These are phyloP conservation scores for Hydnum rufescens DNA, from an alignment of 768 basidiomycete species.

Conservation along the genomic window DNA sequence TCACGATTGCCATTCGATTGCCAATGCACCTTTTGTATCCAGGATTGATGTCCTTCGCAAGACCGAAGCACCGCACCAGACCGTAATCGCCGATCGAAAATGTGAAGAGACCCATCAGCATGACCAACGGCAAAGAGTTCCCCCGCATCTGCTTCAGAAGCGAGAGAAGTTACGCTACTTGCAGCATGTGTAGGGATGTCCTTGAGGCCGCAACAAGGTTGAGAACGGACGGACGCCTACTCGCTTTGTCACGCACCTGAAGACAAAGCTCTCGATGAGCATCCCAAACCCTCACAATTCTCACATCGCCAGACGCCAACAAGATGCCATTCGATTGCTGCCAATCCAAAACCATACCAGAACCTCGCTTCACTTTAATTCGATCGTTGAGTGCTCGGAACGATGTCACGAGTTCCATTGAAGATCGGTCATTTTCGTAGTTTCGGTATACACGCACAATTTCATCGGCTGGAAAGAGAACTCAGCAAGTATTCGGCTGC, in stretches of 20 bases:
- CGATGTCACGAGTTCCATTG: constrained; percentile 80
- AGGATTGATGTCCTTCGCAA: constrained; percentile 59
- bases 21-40: constrained; percentile 82
- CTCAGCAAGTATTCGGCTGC: neutral
- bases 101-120: constrained; percentile 72
- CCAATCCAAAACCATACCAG: constrained; percentile 83
- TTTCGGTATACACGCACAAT: constrained; percentile 81
- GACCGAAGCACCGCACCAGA: constrained; percentile 66
- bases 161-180: constrained; percentile 71
- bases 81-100: constrained; percentile 81
- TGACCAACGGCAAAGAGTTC: constrained; percentile 79
- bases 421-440: constrained; percentile 59
- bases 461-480: constrained; percentile 49
- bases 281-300: constrained; percentile 84
- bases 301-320: constrained; percentile 81
- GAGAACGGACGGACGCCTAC: neutral
- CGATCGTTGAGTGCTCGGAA: constrained; percentile 77
- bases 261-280: constrained; percentile 70
- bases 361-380: constrained; percentile 37
- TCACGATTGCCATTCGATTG: constrained; percentile 49
- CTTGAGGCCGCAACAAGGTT: constrained; percentile 22
- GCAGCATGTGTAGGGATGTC: constrained; percentile 80
- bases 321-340: constrained; percentile 71
- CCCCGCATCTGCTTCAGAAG: constrained; percentile 54
- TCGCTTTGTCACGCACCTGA: constrained; percentile 44